Conservation (phyloP, 176 grass and related monocot genomes). For the Zea luxurians region DNA sequence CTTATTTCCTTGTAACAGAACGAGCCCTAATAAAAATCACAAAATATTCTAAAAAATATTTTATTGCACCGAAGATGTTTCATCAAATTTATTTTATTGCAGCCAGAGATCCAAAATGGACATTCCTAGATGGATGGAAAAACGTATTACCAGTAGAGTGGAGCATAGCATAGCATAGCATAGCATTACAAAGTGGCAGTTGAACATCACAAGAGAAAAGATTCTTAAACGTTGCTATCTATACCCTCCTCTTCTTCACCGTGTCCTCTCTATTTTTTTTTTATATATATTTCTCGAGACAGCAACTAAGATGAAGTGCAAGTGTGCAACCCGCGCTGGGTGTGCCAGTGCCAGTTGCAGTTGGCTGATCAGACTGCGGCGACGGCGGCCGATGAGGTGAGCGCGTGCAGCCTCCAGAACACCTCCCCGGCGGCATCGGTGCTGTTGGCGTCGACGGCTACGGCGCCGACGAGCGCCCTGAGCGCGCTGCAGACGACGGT, state of each 20-base stretch:
- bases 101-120: not conserved
- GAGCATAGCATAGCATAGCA: not conserved
- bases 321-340: too few species aligned
- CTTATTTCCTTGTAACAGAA: too few species aligned
- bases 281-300: too few species aligned
- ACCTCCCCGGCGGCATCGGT: constrained; percentile 53
- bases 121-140: not conserved
- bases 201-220: not conserved
- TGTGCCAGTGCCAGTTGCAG: too few species aligned
- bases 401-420: constrained; percentile 44
- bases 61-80: too few species aligned
- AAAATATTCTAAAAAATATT: too few species aligned
- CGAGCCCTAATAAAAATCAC: too few species aligned
- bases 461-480: constrained; percentile 56
- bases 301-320: not conserved
- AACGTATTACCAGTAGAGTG: not conserved
- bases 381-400: not conserved
- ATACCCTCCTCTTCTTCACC: too few species aligned
- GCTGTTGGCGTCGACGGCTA: constrained; percentile 52
- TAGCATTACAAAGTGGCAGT: not conserved
- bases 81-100: not conserved
- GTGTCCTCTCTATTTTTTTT: too few species aligned
- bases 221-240: too few species aligned
- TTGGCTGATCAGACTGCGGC: constrained; percentile 11
- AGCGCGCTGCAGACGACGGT: constrained; percentile 55